A percentile compares a stretch with the other conserved stretches of the same genome.
Evolutionary conservation across 495 filamentous ascomycete species (phyloP).

Genomic region (Aspergillus indologenus): DNA sequence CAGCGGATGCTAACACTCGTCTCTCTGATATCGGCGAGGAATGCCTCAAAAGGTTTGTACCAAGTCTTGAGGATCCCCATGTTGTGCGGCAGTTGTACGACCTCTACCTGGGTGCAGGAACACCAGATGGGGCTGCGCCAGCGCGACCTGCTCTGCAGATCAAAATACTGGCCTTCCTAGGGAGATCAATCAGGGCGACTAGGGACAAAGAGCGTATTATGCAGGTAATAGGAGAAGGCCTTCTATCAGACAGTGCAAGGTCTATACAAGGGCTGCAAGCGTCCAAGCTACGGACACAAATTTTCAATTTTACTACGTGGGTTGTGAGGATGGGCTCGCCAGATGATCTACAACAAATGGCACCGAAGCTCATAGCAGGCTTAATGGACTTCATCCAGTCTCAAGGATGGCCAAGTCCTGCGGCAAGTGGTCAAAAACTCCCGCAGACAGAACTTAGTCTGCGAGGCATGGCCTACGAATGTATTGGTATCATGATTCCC

Average conservation of each 20-base stretch:
- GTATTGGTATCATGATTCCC: slow-evolving; percentile 72
- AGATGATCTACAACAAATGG: slow-evolving; percentile 58
- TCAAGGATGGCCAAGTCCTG: slow-evolving; percentile 77
- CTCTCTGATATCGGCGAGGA: slow-evolving; percentile 81
- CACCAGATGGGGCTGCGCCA: slow-evolving; percentile 42
- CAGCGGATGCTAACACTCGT: slow-evolving; percentile 75
- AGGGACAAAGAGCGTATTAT: slow-evolving; percentile 62
- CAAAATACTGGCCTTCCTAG: slow-evolving; percentile 68
- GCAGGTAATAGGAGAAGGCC: slow-evolving; percentile 64
- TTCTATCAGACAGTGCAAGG: slow-evolving; percentile 47
- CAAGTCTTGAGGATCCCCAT: slow-evolving; percentile 63
- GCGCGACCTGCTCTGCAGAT: slow-evolving; percentile 69
- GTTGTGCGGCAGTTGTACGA: slow-evolving; percentile 63
- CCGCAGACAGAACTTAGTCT: slow-evolving; percentile 61
- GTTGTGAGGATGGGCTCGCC: slow-evolving; percentile 69
- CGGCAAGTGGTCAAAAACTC: slow-evolving; percentile 39
- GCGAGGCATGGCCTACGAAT: slow-evolving; percentile 76
- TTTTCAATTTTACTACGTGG: slow-evolving; percentile 90
- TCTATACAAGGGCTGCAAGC: slow-evolving; percentile 63
- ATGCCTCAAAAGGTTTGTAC: slow-evolving; percentile 68
- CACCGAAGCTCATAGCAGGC: slow-evolving; percentile 65
- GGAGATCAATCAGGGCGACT: slow-evolving; percentile 69
- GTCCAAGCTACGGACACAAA: slow-evolving; percentile 70
- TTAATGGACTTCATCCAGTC: slow-evolving; percentile 71
- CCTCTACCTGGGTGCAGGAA: slow-evolving; percentile 59